Evolutionary conservation across 768 basidiomycete species (phyloP).

Genomic region (Filobasidium floriforme): DNA sequence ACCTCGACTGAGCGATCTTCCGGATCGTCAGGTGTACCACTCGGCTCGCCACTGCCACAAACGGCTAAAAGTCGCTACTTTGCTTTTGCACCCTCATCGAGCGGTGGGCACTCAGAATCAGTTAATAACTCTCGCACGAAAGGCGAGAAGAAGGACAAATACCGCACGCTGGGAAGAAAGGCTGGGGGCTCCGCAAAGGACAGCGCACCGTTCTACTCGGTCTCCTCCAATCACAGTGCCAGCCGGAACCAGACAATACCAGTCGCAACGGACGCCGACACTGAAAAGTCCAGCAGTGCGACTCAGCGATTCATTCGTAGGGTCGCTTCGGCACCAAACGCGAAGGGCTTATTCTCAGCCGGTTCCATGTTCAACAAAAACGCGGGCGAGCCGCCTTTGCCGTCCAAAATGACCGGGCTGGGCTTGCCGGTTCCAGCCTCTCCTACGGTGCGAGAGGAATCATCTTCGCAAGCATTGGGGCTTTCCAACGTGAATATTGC

Average conservation of each 20-base stretch:
- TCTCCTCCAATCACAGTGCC: neutral
- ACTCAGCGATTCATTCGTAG: conserved; percentile 82
- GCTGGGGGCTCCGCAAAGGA: neutral
- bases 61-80: neutral
- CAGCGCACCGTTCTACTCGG: neutral
- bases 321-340: conserved; percentile 93
- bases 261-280: neutral
- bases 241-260: neutral
- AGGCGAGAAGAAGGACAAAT: conserved; percentile 11
- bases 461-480: neutral
- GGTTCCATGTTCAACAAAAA: conserved; percentile 22
- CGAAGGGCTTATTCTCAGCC: conserved; percentile 70
- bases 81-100: neutral
- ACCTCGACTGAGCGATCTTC: conserved; percentile 13
- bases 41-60: neutral
- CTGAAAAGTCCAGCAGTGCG: neutral
- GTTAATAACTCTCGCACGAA: neutral
- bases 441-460: neutral
- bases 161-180: conserved; percentile 9
- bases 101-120: too few relatives aligned
- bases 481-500: neutral
- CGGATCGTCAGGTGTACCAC: conserved; percentile 1
- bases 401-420: neutral
- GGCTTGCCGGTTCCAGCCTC: neutral
- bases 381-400: neutral